Base-by-base conservation (phyloP, 495 filamentous ascomycete species). In the Coniosporium apollinis region DNA sequence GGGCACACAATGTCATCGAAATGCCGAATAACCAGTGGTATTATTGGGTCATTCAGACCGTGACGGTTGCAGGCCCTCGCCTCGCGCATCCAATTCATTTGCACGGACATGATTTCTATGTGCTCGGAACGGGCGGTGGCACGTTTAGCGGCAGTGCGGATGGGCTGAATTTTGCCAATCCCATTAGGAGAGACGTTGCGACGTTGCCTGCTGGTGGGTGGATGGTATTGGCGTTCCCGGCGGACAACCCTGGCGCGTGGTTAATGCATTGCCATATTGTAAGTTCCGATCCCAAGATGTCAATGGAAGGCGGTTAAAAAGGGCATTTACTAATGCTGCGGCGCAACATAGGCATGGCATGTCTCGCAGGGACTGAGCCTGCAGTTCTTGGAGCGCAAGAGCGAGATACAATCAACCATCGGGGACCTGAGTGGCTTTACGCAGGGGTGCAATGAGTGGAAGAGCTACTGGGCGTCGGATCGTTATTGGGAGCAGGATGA, bases 21-120 rank as follows among this genome's bases (percentile, higher is more conserved):
- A 37, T 53, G 16, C 37, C 42, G 19, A 46, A 46, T 16, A 36
- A 39, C 46, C 48, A 26, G 24, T 26, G 24, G 24, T 8, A 9
- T 9, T 26, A 26, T 13, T 26, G 24, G 24, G 13, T 26, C 24
- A 26, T 26, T 26, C 24, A 26, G 13, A 13, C 9, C 9, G 13
- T 13, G 2, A 13, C 24, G 24, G 13, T 8, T 13, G 9, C 24
- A 13, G 28, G 7, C 3, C 31, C 48, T 24, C 38, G 38, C 0
- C 38, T 51, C 15, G 35, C 45, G 3, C 45, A 51, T 31, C 51
- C 51, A 3, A 55, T 57, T 19, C 53, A 57, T 37, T 32, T 57
- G 8, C 51, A 54, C 43, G 53, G 53, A 10, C 51, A 55, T 34
- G 54, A 58, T 39, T 58, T 56, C 43, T 52, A 43, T 28, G 26